phyloP scores from a whole-genome alignment of 78 protist species.

The Mantamonas sphyraenae region DNA sequence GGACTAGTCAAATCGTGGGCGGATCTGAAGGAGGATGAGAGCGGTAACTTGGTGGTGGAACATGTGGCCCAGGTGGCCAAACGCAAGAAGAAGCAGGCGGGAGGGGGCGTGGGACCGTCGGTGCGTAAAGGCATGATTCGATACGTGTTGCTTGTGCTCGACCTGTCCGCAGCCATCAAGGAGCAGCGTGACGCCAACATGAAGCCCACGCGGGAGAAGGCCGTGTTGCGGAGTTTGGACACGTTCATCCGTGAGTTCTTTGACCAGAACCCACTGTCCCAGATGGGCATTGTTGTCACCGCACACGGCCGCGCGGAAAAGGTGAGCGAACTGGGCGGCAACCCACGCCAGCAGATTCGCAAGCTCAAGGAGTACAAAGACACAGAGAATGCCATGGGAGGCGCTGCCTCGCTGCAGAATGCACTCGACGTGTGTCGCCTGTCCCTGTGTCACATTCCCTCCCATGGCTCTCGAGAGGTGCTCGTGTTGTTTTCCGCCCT shows the following conservation, averaged over 20 bases:
- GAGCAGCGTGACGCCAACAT: constrained; percentile 46
- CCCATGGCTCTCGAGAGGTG: constrained; percentile 53
- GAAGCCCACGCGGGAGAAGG: constrained; percentile 45
- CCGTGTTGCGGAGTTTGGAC: constrained; percentile 1
- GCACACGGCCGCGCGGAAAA: constrained; percentile 44
- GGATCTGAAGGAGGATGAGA: constrained; percentile 35
- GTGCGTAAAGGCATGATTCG: constrained; percentile 70
- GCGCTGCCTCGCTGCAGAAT: constrained; percentile 73
- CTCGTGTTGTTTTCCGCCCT: constrained; percentile 33
- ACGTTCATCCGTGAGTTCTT: constrained; percentile 59
- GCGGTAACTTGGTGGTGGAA: constrained; percentile 10
- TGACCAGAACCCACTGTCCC: constrained; percentile 78
- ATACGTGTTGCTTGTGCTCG: constrained; percentile 49
- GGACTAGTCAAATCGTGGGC: constrained; percentile 30
- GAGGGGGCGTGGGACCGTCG: neutral
- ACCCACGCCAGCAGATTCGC: neutral
- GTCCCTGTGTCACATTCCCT: constrained; percentile 37
- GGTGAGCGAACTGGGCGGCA: constrained; percentile 52
- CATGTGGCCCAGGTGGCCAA: constrained; percentile 5
- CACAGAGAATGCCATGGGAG: constrained; percentile 29
- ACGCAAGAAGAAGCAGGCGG: neutral
- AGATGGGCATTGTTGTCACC: constrained; percentile 56
- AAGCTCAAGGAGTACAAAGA: constrained; percentile 8
- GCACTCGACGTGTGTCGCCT: constrained; percentile 45
- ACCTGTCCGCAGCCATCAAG: constrained; percentile 28